phyloP scores from a whole-genome alignment of 495 filamentous ascomycete species.

The Parathielavia appendiculata region DNA sequence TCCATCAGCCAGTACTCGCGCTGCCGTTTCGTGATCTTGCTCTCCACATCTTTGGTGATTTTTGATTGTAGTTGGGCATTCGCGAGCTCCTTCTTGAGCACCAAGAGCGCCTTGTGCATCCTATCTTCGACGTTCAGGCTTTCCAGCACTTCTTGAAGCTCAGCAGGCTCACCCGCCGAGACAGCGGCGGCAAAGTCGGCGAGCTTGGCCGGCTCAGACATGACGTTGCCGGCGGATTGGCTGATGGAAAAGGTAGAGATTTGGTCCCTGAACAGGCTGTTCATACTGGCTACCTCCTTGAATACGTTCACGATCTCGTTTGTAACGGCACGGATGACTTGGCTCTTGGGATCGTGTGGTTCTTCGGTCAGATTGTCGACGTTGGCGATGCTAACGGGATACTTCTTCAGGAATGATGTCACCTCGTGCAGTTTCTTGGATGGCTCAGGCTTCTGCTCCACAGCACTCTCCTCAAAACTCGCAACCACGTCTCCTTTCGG shows the following conservation, averaged over 20 bases:
- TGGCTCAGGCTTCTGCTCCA: constrained; percentile 43
- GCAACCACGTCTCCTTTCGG: constrained; percentile 90
- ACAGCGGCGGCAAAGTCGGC: constrained; percentile 97
- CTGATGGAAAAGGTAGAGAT: constrained; percentile 95
- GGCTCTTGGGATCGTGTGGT: constrained; percentile 80
- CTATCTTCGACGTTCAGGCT: constrained; percentile 83
- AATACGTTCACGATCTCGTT: constrained; percentile 98
- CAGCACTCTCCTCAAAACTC: constrained; percentile 82
- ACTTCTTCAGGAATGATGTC: constrained; percentile 85
- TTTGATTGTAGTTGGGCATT: constrained; percentile 95
- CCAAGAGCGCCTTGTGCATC: constrained; percentile 80
- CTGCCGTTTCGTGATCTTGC: constrained; percentile 95
- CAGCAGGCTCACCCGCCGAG: constrained; percentile 78
- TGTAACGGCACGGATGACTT: constrained; percentile 80
- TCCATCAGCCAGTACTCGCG: constrained; percentile 99
- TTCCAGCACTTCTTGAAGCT: constrained; percentile 91
- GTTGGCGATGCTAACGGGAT: constrained; percentile 85
- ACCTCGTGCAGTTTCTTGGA: constrained; percentile 67
- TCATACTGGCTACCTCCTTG: constrained; percentile 90
- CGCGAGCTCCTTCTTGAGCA: constrained; percentile 96
- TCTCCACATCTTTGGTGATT: constrained; percentile 97
- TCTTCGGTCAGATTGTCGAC: constrained; percentile 89
- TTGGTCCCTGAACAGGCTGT: constrained; percentile 94
- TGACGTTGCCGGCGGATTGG: constrained; percentile 88
- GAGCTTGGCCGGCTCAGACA: constrained; percentile 87